Evolutionary conservation across 257 asterid genomes (phyloP).

Genomic region (Nicotiana knightiana): DNA sequence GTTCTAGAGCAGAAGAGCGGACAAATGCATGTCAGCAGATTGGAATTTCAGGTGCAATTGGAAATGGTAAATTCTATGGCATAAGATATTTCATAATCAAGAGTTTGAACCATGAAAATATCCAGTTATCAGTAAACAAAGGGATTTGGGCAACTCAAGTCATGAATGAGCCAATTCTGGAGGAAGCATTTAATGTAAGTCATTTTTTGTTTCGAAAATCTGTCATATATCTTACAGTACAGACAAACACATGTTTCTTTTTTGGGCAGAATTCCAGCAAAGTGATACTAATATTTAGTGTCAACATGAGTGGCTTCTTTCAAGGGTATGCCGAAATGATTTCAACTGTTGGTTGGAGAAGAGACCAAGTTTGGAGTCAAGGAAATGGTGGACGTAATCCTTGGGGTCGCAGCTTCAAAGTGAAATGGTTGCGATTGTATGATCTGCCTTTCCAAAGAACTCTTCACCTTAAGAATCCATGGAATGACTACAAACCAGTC

Average conservation of each 20-base stretch:
- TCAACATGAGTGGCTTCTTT: conserved; percentile 95
- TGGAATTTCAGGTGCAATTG: conserved; percentile 46
- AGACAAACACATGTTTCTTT: not conserved
- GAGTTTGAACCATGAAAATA: conserved; percentile 87
- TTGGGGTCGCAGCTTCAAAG: conserved; percentile 90
- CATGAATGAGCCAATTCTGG: conserved; percentile 94
- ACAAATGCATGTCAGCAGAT: conserved; percentile 35
- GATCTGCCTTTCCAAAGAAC: conserved; percentile 85
- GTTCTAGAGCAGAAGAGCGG: conserved; percentile 46
- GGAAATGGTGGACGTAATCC: conserved; percentile 68
- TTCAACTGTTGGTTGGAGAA: conserved; percentile 83
- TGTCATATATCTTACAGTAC: not conserved
- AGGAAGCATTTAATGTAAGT: conserved; percentile 92
- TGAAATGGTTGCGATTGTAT: conserved; percentile 72
- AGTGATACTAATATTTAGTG: conserved; percentile 94
- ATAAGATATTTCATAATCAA: conserved; percentile 88
- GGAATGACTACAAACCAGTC: conserved; percentile 86
- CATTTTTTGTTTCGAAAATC: conserved; percentile 11
- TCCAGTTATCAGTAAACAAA: conserved; percentile 66
- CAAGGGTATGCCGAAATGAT: conserved; percentile 99
- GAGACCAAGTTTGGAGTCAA: conserved; percentile 79
- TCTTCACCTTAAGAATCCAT: conserved; percentile 88
- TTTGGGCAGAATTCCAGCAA: conserved; percentile 75
- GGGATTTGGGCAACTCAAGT: conserved; percentile 99
- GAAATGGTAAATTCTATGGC: conserved; percentile 34